Base-by-base conservation (phyloP, 768 basidiomycete genomes). In the Brasilioporus rufonigricans region DNA sequence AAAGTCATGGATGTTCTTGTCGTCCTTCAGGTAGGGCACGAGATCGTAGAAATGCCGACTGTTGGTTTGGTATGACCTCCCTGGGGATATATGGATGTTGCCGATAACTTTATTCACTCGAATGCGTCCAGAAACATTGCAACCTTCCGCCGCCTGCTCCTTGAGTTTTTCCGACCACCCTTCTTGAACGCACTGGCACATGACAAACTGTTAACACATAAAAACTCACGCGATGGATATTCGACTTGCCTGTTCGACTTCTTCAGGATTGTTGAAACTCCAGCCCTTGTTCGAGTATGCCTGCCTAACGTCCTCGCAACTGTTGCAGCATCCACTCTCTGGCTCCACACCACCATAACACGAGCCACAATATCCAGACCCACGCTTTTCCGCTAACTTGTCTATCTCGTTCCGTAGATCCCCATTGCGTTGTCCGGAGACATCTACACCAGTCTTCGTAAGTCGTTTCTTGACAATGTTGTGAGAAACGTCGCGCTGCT, bases 81-180 rank as follows among this genome's bases (percentile, higher is more conserved):
- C 97, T 1, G 93, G 95, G 6, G 92, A 93, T 63, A 98, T 82
- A 67, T 97, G 91, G 69, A 98, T 89, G 73, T 92, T 97, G 52
- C 96, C 94, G 59, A 93, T 82, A 59, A 98, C 96, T 73, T 98
- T 97, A 82, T 98, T 98, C 52, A 98, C 92, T 52, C 89, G 89
- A 56, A 99, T 83, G 50, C 86, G 85, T 41, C 97, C 97, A 23
- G 86, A 84, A 58, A 98, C 77, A 70, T 93, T 95, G 77, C 97
- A 99, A 0, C 97, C 97, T 64, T 99, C 97, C 48, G 84, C 81
- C 5, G 93, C 85, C 69, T 98, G 96, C 29, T 94, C 90, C 72
- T 85, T 85, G 59, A 99, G 81, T 69, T 89, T 94, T 6, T 96
- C 93, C 24, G 91, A 81, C 96, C 96, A 99, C 31, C 93, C 91